These are phyloP conservation scores for Sporothrix euskadiensis DNA, from an alignment of 2,329 filamentous ascomycete genomes.

Conservation along the genomic window DNA sequence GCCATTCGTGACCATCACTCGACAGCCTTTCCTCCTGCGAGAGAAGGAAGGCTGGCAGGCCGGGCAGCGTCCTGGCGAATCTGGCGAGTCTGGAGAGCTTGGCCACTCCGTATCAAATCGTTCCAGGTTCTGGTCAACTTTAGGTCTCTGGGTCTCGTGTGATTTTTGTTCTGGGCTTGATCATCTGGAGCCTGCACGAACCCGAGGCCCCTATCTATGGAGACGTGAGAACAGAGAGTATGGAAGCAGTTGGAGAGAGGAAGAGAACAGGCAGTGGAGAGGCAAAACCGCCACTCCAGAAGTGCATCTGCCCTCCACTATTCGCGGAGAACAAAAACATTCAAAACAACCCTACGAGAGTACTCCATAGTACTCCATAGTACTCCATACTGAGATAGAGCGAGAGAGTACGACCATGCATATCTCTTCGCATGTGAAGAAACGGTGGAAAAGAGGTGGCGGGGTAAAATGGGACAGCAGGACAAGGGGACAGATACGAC, in stretches of 20 bases:
- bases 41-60: slow-evolving; percentile 5
- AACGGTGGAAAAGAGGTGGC: not conserved
- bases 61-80: not conserved
- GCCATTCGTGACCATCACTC: not conserved
- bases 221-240: too few relatives aligned
- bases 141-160: not conserved
- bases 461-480: not conserved
- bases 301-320: not conserved
- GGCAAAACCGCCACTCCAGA: not conserved
- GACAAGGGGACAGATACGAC: not conserved
- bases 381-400: not conserved
- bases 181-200: not conserved
- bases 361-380: not conserved
- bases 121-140: not conserved
- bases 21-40: not conserved
- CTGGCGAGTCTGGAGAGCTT: not conserved
- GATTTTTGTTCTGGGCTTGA: not conserved
- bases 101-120: not conserved
- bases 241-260: too few relatives aligned
- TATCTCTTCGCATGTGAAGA: not conserved
- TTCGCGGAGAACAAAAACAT: not conserved
- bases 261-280: not conserved
- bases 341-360: not conserved
- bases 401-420: not conserved
- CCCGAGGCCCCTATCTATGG: not conserved